These are phyloP conservation scores for Collariella sp. DNA, from an alignment of 495 filamentous ascomycete genomes.

Conservation along the genomic window DNA sequence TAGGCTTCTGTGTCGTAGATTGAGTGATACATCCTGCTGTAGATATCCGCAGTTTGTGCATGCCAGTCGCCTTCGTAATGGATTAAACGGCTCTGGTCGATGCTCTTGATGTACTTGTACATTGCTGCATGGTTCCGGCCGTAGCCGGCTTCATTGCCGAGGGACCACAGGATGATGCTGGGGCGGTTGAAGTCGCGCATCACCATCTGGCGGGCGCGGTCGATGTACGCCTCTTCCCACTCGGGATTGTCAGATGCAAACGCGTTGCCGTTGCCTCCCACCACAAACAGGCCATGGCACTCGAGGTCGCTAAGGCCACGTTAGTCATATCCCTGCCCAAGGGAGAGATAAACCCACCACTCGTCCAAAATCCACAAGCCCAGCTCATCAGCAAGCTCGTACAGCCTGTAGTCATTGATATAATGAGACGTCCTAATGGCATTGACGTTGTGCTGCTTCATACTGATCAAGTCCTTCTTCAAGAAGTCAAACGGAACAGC, in stretches of 20 bases:
- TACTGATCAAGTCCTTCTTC: conserved; percentile 49
- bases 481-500: conserved; percentile 51
- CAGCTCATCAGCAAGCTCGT: conserved; percentile 58
- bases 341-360: conserved; percentile 14
- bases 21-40: conserved; percentile 57
- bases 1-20: conserved; percentile 39
- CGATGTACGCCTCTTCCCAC: conserved; percentile 63
- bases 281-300: conserved; percentile 57
- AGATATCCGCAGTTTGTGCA: conserved; percentile 55
- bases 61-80: conserved; percentile 62
- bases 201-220: conserved; percentile 58
- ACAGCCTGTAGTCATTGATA: conserved; percentile 50
- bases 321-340: background rate
- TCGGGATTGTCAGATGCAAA: conserved; percentile 56
- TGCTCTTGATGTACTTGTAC: conserved; percentile 52
- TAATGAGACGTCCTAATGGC: conserved; percentile 60
- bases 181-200: conserved; percentile 60
- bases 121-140: conserved; percentile 60
- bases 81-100: conserved; percentile 50
- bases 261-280: conserved; percentile 39
- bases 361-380: conserved; percentile 67
- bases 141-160: conserved; percentile 67
- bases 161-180: conserved; percentile 61
- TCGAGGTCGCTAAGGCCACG: conserved; percentile 47
- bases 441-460: conserved; percentile 64